Percentiles rank a stretch among this genome's conserved stretches.
phyloP scores from a whole-genome alignment of 345 rosid species.

The Acer negundo region DNA sequence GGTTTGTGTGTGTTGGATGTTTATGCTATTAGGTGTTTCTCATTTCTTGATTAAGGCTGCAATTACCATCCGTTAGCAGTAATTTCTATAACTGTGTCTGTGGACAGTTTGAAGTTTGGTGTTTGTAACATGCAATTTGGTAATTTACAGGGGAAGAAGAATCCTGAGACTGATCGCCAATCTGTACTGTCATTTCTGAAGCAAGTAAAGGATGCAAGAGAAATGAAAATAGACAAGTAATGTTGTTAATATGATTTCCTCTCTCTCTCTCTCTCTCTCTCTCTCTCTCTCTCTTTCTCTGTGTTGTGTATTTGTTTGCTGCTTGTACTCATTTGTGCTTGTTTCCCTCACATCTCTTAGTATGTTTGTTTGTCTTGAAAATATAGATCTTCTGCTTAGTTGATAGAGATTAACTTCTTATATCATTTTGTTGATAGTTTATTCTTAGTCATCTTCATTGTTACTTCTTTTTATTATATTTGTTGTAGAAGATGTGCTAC shows the following conservation, averaged over 20 bases:
- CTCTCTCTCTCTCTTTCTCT: not conserved
- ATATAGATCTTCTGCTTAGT: not conserved
- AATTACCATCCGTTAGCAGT: not conserved
- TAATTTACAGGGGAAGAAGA: slow-evolving; percentile 84
- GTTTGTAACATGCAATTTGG: slow-evolving; percentile 9
- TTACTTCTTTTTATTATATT: not conserved
- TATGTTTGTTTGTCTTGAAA: not conserved
- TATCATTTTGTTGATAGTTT: not conserved
- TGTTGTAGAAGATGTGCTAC: not conserved
- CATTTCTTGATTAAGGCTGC: slow-evolving; percentile 3
- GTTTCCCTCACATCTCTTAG: not conserved
- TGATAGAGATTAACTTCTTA: not conserved
- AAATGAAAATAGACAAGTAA: slow-evolving; percentile 93
- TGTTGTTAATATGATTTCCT: slow-evolving; percentile 1
- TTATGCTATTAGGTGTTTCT: not conserved
- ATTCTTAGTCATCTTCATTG: not conserved
- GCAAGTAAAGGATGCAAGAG: slow-evolving; percentile 65
- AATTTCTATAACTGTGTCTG: not conserved
- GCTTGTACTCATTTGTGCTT: not conserved
- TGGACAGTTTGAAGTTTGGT: not conserved
- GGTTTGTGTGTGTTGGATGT: not conserved
- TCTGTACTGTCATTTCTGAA: slow-evolving; percentile 63
- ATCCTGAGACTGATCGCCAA: slow-evolving; percentile 73
- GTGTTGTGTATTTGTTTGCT: not conserved
- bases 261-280: not conserved